Evolutionary conservation across 306 rosid species (phyloP), one percentile per base, ranked within the genome.

Genomic region (Prunus armeniaca): DNA sequence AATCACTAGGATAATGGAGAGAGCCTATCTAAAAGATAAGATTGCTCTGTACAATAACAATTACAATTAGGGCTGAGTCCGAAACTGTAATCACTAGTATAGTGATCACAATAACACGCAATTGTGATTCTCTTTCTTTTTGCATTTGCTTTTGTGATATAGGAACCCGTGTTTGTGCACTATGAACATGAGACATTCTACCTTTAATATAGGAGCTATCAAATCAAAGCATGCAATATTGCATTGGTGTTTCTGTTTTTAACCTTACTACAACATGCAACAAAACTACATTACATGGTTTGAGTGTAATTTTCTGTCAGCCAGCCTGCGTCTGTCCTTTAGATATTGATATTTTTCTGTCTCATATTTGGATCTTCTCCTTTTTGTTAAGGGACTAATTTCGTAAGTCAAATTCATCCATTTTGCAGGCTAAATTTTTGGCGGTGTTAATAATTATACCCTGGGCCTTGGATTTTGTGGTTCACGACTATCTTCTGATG

Each of bases 401-500:
- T 51, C 19, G 50, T 77, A 24, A 80, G 64, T 71, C 78, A 34
- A 71, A 47, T 27, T 83, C 71, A 34, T 66, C 74, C 25, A 84
- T 58, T 24, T 76, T 75, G 62, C 96, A 93, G 98, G 98, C 97
- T 77, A 88, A 90, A 68, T 95, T 95, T 87, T 85, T 95, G 87
- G 93, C 91, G 17, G 73, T 89, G 25, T 81, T 95, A 86, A 85
- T 95, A 41, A 78, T 95, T 75, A 70, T 95, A 62, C 98, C 98
- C 69, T 95, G 93, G 89, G 92, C 95, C 69, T 76, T 95, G 81
- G 97, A 95, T 85, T 92, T 95, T 71, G 78, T 90, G 86, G 96
- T 90, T 78, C 98, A 95, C 82, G 97, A 95, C 88, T 95, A 89
- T 75, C 66, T 89, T 77, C 91, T 95, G 65, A 92, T 95, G 97